A percentile compares a stretch with the other conserved stretches of the same genome.
Conservation (phyloP, 352 stramenopile genomes). For the Phytophthora melonis region DNA sequence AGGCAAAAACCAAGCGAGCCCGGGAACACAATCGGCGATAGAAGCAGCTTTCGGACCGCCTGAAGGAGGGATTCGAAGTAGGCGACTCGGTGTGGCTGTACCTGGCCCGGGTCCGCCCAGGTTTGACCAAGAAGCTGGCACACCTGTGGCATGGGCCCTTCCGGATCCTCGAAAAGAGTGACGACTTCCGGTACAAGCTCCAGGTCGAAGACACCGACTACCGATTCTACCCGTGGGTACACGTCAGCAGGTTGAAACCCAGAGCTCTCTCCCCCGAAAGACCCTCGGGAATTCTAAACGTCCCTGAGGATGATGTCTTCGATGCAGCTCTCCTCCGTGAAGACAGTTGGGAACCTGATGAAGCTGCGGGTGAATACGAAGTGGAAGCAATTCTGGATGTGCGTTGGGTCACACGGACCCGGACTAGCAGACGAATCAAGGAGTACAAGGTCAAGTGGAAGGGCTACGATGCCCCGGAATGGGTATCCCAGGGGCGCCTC, state of each 20-base stretch:
- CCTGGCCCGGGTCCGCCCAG: background rate
- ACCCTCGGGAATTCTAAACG: background rate
- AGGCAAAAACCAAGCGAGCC: conserved; percentile 3
- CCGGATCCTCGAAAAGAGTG: background rate
- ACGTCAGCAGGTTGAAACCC: conserved; percentile 9
- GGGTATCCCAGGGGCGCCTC: background rate
- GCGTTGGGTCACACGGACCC: background rate
- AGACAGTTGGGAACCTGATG: conserved; percentile 3
- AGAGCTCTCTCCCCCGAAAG: background rate
- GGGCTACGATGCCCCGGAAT: background rate
- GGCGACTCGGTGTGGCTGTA: conserved; percentile 14
- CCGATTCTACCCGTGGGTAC: background rate
- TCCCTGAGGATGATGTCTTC: background rate
- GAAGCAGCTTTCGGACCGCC: conserved; percentile 6
- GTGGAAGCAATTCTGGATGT: conserved; percentile 10
- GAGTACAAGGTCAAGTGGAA: conserved; percentile 12
- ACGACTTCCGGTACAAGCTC: background rate
- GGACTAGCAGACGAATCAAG: background rate
- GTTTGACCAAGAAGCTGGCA: conserved; percentile 8
- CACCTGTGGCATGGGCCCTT: conserved; percentile 15
- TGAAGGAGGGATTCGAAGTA: background rate
- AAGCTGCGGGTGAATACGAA: conserved; percentile 6
- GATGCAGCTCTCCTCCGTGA: background rate
- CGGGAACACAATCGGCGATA: background rate
- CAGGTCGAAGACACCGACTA: conserved; percentile 1